phyloP scores from a whole-genome alignment of 2,329 filamentous ascomycete genomes.

The Sporothrix globosa region DNA sequence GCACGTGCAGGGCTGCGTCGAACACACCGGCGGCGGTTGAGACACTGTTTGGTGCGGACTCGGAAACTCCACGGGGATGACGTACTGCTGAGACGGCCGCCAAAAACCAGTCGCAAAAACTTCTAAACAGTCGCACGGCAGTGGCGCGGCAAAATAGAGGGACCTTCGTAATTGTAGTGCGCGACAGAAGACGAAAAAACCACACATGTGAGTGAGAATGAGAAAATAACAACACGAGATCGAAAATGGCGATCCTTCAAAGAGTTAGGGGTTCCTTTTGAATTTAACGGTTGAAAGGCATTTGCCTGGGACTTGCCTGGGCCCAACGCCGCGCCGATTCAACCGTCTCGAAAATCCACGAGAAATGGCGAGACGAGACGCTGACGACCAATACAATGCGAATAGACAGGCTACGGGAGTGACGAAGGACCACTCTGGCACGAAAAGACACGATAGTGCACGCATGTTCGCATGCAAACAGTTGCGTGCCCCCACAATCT shows the following conservation, averaged over 20 bases:
- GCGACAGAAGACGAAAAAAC: background rate
- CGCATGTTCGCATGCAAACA: background rate
- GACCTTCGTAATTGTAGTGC: background rate
- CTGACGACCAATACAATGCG: background rate
- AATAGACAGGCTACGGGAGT: background rate
- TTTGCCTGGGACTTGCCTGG: background rate
- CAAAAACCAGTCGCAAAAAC: background rate
- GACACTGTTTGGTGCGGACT: background rate
- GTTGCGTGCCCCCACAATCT: slow-evolving; percentile 4
- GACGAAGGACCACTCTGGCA: background rate
- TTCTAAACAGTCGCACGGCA: background rate
- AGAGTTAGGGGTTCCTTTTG: background rate
- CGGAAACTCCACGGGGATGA: slow-evolving; percentile 2
- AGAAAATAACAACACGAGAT: background rate
- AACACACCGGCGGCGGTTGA: background rate
- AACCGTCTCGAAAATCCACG: background rate
- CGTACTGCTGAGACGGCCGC: slow-evolving; percentile 29
- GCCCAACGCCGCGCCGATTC: slow-evolving; percentile 5
- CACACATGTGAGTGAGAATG: background rate
- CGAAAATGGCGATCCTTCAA: background rate
- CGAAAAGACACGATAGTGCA: background rate
- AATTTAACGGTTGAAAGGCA: slow-evolving; percentile 8
- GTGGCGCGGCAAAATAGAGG: background rate
- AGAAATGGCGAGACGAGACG: slow-evolving; percentile 8
- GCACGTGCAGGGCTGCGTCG: slow-evolving; percentile 16